Conservation (phyloP, 768 basidiomycete genomes). For the Collybiopsis luxurians region DNA sequence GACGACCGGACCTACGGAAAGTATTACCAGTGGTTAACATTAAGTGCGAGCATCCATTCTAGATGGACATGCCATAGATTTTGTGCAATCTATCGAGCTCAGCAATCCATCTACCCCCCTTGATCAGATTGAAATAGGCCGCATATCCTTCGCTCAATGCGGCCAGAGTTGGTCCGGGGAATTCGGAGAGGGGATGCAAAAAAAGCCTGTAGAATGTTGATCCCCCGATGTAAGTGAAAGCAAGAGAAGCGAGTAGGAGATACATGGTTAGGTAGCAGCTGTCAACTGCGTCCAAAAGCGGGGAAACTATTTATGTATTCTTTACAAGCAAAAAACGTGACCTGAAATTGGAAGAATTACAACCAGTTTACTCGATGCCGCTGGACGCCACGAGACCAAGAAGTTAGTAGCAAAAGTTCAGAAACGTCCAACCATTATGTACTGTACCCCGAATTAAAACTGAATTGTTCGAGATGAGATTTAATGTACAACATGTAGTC, state of each 20-base stretch:
- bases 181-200: slow-evolving; percentile 24
- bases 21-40: background rate
- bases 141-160: slow-evolving; percentile 23
- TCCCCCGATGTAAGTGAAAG: background rate
- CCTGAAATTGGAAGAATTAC: too few species aligned
- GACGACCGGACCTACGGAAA: slow-evolving; percentile 19
- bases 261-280: too few species aligned
- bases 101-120: slow-evolving; percentile 21
- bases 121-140: slow-evolving; percentile 26
- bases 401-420: too few species aligned
- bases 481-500: too few species aligned
- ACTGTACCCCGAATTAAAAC: too few species aligned
- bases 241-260: background rate
- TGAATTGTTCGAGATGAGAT: too few species aligned
- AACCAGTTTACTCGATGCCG: too few species aligned
- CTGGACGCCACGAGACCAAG: too few species aligned
- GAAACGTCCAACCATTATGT: too few species aligned
- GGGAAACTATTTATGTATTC: too few species aligned
- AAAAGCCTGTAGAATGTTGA: slow-evolving; percentile 19
- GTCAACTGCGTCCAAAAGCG: too few species aligned
- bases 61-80: slow-evolving; percentile 18
- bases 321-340: too few species aligned
- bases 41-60: background rate
- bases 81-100: slow-evolving; percentile 26
- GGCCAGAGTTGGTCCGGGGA: slow-evolving; percentile 29